phyloP scores from a whole-genome alignment of 106 monocot species.

The Dendrobium huoshanense region DNA sequence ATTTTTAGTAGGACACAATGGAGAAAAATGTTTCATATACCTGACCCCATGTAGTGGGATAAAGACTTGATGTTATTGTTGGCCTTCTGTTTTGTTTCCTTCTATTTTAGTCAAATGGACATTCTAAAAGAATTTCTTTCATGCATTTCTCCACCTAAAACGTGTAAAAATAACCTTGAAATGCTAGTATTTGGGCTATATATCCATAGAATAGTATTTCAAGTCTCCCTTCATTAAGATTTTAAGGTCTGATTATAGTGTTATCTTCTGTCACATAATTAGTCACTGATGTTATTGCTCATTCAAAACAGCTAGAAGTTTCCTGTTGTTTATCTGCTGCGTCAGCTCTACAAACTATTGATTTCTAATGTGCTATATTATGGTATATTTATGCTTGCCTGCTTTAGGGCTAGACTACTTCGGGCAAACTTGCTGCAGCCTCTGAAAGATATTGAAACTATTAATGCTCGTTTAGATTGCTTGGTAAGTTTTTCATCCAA shows the following conservation, averaged over 20 bases:
- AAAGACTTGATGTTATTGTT: too few relatives aligned
- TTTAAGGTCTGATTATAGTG: not conserved
- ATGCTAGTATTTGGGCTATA: too few relatives aligned
- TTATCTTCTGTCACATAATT: not conserved
- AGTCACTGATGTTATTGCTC: not conserved
- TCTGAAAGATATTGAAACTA: slow-evolving; percentile 87
- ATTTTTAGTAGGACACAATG: too few relatives aligned
- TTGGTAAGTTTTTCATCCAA: slow-evolving; percentile 43
- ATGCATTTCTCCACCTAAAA: too few relatives aligned
- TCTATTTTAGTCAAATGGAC: too few relatives aligned
- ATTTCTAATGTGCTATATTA: not conserved
- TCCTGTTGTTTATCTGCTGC: not conserved
- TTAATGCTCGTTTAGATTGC: slow-evolving; percentile 96
- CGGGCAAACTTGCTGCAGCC: slow-evolving; percentile 95
- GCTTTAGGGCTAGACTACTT: slow-evolving; percentile 80
- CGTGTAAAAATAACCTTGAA: too few relatives aligned
- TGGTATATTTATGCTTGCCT: slow-evolving; percentile 9
- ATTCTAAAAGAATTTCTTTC: too few relatives aligned
- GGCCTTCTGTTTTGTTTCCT: too few relatives aligned
- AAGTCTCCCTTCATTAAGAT: not conserved
- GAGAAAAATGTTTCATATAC: too few relatives aligned
- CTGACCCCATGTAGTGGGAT: too few relatives aligned
- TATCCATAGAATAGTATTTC: not conserved
- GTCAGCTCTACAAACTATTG: not conserved
- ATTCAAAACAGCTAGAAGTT: not conserved